Evolutionary conservation across 2,329 filamentous ascomycete genomes (phyloP), one percentile per base, ranked within the genome.

Genomic region (Ceratocystis destructans): DNA sequence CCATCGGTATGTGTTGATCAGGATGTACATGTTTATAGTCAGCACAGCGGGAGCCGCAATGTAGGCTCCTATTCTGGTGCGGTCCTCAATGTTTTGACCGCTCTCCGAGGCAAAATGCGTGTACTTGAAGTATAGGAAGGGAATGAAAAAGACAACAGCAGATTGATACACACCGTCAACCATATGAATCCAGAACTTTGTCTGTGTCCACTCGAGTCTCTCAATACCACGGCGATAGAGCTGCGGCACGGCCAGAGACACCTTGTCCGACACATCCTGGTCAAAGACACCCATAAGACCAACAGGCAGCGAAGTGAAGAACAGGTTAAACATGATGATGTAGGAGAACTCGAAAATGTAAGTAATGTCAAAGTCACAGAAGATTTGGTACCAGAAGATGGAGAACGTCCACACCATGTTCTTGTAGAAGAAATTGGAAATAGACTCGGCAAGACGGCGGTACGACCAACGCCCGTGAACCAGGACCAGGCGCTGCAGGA

Each of bases 401-500:
- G 88, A 84, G 73, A 96, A 93, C 0, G 90, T 94, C 94, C 94
- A 99, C 64, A 97, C 88, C 76, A 99, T 88, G 79, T 97, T 99
- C 87, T 99, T 99, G 84, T 97, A 99, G 80, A 99, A 99, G 82
- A 99, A 99, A 76, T 99, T 99, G 75, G 91, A 90, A 72, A 95
- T 96, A 61, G 87, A 89, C 78, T 99, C 94, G 37, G 88, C 90
- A 74, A 99, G 79, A 71, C 94, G 86, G 64, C 93, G 85, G 77
- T 99, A 99, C n/a, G 91, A 96, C 90, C 92, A 96, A 67, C 92
- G 85, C 67, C 92, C 92, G 73, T 96, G 92, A 3, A 96, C 91
- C 22, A 96, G 82, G 37, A 96, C 83, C 68, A 96, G 80, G 65
- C 92, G 82, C 71, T 91, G 87, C 64, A 96, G 79, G 78, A 89